Evolutionary conservation across 1,284 basidiomycete species (phyloP), one percentile per base, ranked within the genome.

Genomic region (Schizopora paradoxa): DNA sequence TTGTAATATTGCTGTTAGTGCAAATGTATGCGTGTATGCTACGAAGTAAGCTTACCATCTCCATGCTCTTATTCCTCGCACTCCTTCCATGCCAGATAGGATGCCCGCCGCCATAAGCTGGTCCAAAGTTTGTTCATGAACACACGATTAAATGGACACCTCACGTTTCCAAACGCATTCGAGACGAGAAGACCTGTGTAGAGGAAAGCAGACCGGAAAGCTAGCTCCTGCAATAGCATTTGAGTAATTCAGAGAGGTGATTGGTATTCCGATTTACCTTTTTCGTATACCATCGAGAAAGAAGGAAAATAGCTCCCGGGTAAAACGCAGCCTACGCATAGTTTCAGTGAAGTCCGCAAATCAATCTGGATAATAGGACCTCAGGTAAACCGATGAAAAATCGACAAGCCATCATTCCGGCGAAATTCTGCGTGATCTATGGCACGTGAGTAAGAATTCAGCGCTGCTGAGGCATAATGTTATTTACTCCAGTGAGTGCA

Each of bases 111-210:
- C 81, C 59, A 82, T 76, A 22, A 83, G 62, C 76, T 83, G 48
- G 19, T 19, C 31, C 18, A 45, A 28, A 40, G 14, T 32, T 25
- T 14, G 21, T 38, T 45, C 25, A 41, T 19, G 27, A 50, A n/a
- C 51, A 40, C 56, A 50, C 8, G 21, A 19, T 16, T 29, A 23
- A 56, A 34, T 22, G 45, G 47, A 35, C 25, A 18, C 55, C 78
- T 60, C 45, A 82, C 79, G 44, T 74, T 68, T 32, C 85, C 84
- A 58, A 89, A 87, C 2, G 86, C 86, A 63, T 86, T 88, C 0
- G 82, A 83, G 40, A 87, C 70, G n/a, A 88, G 65, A 2, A 79
- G 58, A 13, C 84, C 85, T 5, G 71, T 70, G 59, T 80, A 86
- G 2, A 91, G 69, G 45, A 87, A 71, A 0, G 83, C 80, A 39